Conservation (phyloP, 768 basidiomycete genomes). For the Termitomyces sp. region DNA sequence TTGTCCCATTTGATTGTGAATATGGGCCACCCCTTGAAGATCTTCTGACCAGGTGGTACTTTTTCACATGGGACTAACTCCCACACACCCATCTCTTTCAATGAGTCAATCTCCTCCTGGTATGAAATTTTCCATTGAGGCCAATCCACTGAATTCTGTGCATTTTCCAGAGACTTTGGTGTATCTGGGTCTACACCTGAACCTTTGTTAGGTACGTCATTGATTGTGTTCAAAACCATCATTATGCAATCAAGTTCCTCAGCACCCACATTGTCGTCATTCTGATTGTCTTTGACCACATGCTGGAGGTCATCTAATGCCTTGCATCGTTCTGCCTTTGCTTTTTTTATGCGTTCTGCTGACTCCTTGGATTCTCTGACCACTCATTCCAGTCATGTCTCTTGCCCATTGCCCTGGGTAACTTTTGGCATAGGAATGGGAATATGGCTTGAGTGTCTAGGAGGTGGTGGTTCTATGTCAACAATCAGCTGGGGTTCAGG, state of each 20-base stretch:
- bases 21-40: too few species aligned
- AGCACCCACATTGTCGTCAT: background rate
- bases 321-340: background rate
- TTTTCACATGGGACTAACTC: too few species aligned
- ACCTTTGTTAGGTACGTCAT: background rate
- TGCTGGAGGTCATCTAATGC: background rate
- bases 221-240: background rate
- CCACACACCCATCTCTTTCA: too few species aligned
- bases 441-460: background rate
- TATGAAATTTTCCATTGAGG: background rate
- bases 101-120: too few species aligned
- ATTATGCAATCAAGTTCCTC: background rate
- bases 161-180: background rate
- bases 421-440: background rate
- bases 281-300: background rate
- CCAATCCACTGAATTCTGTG: background rate
- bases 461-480: background rate
- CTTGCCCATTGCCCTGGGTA: background rate
- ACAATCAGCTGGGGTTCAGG: background rate
- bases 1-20: too few species aligned
- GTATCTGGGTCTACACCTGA: background rate
- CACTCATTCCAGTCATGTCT: too few species aligned
- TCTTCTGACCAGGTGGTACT: too few species aligned
- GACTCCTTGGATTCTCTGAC: background rate
- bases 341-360: background rate